A percentile compares a stretch with the other conserved stretches of the same genome.
phyloP scores from a whole-genome alignment of 352 stramenopile genomes.

The Pythium phragmitis region DNA sequence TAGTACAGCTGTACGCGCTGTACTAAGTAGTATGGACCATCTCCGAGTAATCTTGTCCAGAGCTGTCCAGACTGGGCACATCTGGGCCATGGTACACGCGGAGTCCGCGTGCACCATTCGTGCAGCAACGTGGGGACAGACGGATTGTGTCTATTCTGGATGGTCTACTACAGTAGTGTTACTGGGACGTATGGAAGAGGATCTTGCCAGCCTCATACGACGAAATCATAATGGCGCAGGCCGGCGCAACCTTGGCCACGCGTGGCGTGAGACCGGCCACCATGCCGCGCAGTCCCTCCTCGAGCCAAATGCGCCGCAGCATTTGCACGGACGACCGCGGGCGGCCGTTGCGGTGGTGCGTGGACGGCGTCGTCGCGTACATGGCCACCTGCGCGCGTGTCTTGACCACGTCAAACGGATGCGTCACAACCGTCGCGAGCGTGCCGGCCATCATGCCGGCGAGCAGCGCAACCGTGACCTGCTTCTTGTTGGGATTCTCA shows the following conservation, averaged over 20 bases:
- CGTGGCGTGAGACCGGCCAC: conserved; percentile 73
- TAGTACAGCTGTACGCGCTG: too few relatives aligned
- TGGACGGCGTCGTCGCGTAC: conserved; percentile 30
- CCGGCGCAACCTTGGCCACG: conserved; percentile 65
- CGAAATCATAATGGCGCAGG: conserved; percentile 87
- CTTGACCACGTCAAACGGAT: conserved; percentile 96
- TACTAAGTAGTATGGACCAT: too few relatives aligned
- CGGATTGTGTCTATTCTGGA: background rate
- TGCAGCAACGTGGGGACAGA: background rate
- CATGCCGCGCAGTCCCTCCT: conserved; percentile 41
- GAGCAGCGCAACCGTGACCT: conserved; percentile 73
- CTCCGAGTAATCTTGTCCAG: too few relatives aligned
- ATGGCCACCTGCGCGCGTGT: conserved; percentile 86
- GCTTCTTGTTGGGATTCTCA: conserved; percentile 24
- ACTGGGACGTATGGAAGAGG: background rate
- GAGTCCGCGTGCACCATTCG: too few relatives aligned
- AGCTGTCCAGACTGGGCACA: too few relatives aligned
- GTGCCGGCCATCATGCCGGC: conserved; percentile 84
- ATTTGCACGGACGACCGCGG: conserved; percentile 32
- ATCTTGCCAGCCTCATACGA: conserved; percentile 78
- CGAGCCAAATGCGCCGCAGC: conserved; percentile 50
- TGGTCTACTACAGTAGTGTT: background rate
- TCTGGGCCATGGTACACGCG: too few relatives aligned
- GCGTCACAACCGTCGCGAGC: conserved; percentile 90
- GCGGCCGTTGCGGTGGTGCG: conserved; percentile 18